Evolutionary conservation across 139 green algal species (phyloP).

Genomic region (Volvox africanus): DNA sequence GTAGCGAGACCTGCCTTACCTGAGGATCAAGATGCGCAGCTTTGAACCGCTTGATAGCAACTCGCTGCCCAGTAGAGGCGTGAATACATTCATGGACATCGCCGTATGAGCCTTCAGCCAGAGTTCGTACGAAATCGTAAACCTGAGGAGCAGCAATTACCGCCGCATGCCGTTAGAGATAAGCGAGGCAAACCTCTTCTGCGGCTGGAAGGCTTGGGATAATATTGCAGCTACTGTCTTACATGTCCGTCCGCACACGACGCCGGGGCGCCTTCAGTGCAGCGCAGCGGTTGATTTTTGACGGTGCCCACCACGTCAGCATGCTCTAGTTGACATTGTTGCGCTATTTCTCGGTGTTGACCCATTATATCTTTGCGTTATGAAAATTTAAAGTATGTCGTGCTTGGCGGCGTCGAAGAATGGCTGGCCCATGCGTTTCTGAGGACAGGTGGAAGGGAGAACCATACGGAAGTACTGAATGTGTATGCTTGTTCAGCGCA

Average conservation of each 20-base stretch:
- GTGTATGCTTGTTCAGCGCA: too few relatives aligned
- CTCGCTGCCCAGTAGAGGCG: not conserved
- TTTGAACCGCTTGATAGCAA: slow-evolving; percentile 9
- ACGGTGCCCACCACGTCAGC: not conserved
- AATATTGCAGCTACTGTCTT: not conserved
- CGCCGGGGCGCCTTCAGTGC: not conserved
- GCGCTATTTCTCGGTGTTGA: not conserved
- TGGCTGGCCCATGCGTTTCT: too few relatives aligned
- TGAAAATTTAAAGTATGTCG: too few relatives aligned
- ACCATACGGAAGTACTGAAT: too few relatives aligned
- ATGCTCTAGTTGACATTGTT: not conserved
- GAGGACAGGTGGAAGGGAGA: too few relatives aligned
- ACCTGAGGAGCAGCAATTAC: not conserved
- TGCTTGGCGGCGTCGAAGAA: too few relatives aligned
- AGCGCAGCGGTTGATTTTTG: slow-evolving; percentile 7
- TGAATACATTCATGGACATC: slow-evolving; percentile 6
- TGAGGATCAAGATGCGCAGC: not conserved
- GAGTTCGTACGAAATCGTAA: not conserved
- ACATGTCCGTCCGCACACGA: not conserved
- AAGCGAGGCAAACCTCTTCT: too few relatives aligned
- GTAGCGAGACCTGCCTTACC: not conserved
- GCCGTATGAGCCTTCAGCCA: slow-evolving; percentile 6
- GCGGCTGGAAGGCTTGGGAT: too few relatives aligned
- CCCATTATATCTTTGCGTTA: not conserved
- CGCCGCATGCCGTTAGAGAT: too few relatives aligned